Conservation (phyloP, 345 rosid genomes). For the Linum trigynum region DNA sequence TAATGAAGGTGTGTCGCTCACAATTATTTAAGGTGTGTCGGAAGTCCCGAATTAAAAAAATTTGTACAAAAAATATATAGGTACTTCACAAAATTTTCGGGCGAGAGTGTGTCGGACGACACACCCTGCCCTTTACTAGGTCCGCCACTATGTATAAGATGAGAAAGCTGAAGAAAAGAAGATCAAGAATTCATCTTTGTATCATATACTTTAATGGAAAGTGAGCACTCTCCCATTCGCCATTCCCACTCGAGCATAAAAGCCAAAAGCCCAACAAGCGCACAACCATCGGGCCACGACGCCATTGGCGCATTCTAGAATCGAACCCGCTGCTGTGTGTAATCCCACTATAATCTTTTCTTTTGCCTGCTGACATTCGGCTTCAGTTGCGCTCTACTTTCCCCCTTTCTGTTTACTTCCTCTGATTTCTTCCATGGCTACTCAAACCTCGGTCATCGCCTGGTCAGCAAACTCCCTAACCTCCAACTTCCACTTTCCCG, state of each 20-base stretch:
- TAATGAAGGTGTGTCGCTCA: too few relatives aligned
- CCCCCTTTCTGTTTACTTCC: not conserved
- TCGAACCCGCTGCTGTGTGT: not conserved
- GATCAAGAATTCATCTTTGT: too few relatives aligned
- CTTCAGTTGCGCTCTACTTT: not conserved
- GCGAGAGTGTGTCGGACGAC: too few relatives aligned
- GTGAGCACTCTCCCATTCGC: too few relatives aligned
- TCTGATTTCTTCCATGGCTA: constrained; percentile 6
- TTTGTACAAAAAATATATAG: too few relatives aligned
- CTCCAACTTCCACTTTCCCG: not conserved
- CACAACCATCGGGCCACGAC: not conserved
- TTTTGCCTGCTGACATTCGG: not conserved
- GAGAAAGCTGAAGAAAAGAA: too few relatives aligned
- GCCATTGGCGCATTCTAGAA: not conserved
- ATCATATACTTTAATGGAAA: too few relatives aligned
- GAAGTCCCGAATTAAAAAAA: too few relatives aligned
- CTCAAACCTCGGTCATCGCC: constrained; percentile 16
- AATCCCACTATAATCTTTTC: not conserved
- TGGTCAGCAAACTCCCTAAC: constrained; percentile 4
- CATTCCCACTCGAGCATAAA: not conserved
- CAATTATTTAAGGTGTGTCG: too few relatives aligned
- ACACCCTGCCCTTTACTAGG: too few relatives aligned
- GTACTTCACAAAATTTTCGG: too few relatives aligned
- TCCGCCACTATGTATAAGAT: too few relatives aligned
- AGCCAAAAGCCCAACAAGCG: not conserved